These are phyloP conservation scores for Pseudogymnoascus sp. DNA, from an alignment of 2,329 filamentous ascomycete species.

Conservation along the genomic window DNA sequence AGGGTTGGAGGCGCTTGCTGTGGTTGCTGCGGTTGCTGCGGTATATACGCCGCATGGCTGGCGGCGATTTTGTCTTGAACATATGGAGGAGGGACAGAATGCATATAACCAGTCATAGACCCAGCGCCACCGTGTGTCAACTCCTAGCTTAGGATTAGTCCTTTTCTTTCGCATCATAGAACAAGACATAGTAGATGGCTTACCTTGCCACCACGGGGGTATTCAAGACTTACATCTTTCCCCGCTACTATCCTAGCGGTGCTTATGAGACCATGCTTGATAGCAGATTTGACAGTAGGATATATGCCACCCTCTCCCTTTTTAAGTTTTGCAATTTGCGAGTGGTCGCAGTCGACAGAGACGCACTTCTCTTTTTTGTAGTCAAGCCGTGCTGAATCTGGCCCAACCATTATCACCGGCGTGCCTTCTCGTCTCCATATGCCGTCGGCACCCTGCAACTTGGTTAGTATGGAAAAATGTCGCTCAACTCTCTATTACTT, in stretches of 20 bases:
- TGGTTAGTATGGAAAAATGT: neutral
- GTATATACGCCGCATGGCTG: neutral
- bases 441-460: constrained; percentile 4
- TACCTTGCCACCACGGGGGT: neutral
- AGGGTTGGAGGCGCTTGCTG: neutral
- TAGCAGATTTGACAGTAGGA: constrained; percentile 2
- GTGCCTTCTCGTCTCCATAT: constrained; percentile 18
- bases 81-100: neutral
- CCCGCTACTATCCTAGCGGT: constrained; percentile 6
- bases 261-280: neutral
- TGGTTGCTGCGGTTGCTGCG: neutral
- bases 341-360: constrained; percentile 16
- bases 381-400: constrained; percentile 14
- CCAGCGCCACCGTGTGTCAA: neutral
- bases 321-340: constrained; percentile 17
- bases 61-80: neutral
- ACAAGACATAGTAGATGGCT: neutral
- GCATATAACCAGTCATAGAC: neutral
- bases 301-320: constrained; percentile 7
- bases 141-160: neutral
- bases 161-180: neutral
- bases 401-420: constrained; percentile 15
- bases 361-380: constrained; percentile 13
- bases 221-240: neutral
- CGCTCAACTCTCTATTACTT: neutral